Percentiles rank a stretch among this genome's conserved stretches.
Evolutionary conservation across 768 basidiomycete genomes (phyloP).

Genomic region (Neoboletus subvelutipes): DNA sequence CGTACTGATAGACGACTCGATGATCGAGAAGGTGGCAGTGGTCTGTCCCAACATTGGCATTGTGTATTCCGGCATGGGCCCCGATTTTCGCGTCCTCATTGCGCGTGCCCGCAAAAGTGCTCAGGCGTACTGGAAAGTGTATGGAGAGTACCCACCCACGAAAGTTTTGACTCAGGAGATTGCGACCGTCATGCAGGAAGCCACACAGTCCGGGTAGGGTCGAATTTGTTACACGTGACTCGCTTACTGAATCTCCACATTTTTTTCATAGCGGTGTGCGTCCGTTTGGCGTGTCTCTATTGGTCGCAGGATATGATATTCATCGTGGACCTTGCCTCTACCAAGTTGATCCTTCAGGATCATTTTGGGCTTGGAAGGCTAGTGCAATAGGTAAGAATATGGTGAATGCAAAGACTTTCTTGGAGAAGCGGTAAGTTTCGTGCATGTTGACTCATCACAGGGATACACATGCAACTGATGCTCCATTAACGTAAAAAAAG

Average conservation of each 20-base stretch:
- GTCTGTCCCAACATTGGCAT: conserved; percentile 99
- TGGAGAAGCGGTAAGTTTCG: conserved; percentile 87
- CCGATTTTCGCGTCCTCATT: conserved; percentile 94
- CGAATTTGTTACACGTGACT: conserved; percentile 20
- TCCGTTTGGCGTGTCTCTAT: conserved; percentile 96
- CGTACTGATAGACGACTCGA: conserved; percentile 94
- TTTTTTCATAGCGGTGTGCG: conserved; percentile 80
- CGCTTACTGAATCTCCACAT: conserved; percentile 33
- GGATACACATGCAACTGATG: conserved; percentile 16
- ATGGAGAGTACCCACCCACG: conserved; percentile 97
- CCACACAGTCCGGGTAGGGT: conserved; percentile 94
- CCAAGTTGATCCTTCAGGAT: conserved; percentile 98
- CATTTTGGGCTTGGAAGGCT: conserved; percentile 99
- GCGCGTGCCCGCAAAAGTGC: conserved; percentile 95
- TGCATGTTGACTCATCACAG: conserved; percentile 24
- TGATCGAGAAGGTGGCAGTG: conserved; percentile 95
- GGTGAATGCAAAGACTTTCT: conserved; percentile 98
- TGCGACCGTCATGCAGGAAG: conserved; percentile 97
- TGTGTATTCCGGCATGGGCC: conserved; percentile 99
- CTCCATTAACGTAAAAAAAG: conserved; percentile 55
- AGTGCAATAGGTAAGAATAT: conserved; percentile 99
- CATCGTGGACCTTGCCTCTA: conserved; percentile 96
- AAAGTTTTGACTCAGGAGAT: conserved; percentile 96
- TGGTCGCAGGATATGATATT: conserved; percentile 96
- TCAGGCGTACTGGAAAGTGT: conserved; percentile 99